These are phyloP conservation scores for Fusarium setosum DNA, from an alignment of 2,329 filamentous ascomycete species.

Conservation along the genomic window DNA sequence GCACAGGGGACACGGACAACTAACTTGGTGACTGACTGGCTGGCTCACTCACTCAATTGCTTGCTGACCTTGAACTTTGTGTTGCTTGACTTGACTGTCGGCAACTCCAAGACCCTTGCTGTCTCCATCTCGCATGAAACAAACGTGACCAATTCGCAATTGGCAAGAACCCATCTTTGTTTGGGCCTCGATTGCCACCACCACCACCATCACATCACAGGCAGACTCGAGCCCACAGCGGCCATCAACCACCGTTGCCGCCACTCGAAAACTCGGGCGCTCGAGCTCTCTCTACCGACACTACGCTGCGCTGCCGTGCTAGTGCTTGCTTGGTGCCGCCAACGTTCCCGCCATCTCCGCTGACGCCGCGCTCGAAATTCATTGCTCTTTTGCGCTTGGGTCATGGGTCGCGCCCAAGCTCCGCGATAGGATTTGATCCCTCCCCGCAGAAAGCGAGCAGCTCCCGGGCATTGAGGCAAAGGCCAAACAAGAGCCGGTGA, in stretches of 20 bases:
- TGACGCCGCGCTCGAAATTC: not conserved
- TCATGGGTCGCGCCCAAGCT: constrained; percentile 31
- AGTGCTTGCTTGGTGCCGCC: not conserved
- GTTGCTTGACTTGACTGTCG: not conserved
- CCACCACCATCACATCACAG: too few species aligned
- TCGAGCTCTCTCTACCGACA: not conserved
- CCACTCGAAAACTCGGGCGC: constrained; percentile 1
- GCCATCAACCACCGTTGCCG: constrained; percentile 29
- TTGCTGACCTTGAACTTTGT: not conserved
- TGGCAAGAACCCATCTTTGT: not conserved
- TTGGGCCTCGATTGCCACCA: constrained; percentile 1
- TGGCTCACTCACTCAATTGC: not conserved
- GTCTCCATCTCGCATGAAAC: constrained; percentile 24
- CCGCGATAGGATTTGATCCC: constrained; percentile 20
- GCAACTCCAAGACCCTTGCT: constrained; percentile 25
- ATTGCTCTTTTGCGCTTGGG: constrained; percentile 7
- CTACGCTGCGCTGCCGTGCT: not conserved
- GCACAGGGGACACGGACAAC: not conserved
- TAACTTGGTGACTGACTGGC: not conserved
- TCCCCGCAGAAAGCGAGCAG: constrained; percentile 16
- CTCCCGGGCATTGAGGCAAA: not conserved
- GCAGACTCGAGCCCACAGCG: too few species aligned
- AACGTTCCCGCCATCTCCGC: constrained; percentile 1
- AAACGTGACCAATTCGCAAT: constrained; percentile 13
- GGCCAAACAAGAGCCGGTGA: not conserved